Evolutionary conservation across 164 flowering plant species (phyloP).

Genomic region (Santalum album): DNA sequence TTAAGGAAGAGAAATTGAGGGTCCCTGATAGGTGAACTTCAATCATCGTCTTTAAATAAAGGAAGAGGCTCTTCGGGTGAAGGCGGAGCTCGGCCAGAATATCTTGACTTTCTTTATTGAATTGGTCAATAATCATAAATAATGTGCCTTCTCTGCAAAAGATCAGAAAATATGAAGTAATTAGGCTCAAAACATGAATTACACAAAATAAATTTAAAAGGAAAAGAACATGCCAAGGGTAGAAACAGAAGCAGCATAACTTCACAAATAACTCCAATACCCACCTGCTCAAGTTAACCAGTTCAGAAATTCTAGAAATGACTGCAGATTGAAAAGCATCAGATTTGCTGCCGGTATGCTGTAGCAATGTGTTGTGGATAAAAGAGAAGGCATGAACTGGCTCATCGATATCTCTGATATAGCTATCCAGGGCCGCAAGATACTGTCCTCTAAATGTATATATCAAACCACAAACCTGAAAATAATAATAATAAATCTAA

Average conservation of each 20-base stretch:
- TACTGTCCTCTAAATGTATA: conserved; percentile 46
- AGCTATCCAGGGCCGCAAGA: conserved; percentile 71
- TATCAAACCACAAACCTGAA: conserved; percentile 87
- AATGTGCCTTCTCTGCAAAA: conserved; percentile 70
- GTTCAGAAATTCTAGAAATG: conserved; percentile 60
- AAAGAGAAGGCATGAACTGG: conserved; percentile 86
- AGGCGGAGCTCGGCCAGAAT: conserved; percentile 54
- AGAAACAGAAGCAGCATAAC: too few species aligned
- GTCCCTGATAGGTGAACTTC: conserved; percentile 75
- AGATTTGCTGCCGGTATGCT: conserved; percentile 30
- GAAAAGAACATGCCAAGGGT: too few species aligned
- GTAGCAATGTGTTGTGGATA: conserved; percentile 40
- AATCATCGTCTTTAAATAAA: conserved; percentile 71
- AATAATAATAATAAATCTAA: conserved; percentile 1
- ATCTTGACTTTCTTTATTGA: conserved; percentile 34
- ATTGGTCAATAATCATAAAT: conserved; percentile 58
- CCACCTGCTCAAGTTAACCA: conserved; percentile 75
- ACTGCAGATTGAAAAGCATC: conserved; percentile 57
- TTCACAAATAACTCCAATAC: conserved; percentile 2
- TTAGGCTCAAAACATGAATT: too few species aligned
- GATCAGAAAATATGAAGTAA: conserved; percentile 9
- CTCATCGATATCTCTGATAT: conserved; percentile 72
- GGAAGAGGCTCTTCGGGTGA: conserved; percentile 76
- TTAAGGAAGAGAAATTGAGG: conserved; percentile 51
- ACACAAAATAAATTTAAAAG: too few species aligned